A percentile compares a stretch with the other conserved stretches of the same genome.
These are phyloP conservation scores for Coemansia interrupta DNA, from an alignment of 192 early-diverging fungal species.

Conservation along the genomic window DNA sequence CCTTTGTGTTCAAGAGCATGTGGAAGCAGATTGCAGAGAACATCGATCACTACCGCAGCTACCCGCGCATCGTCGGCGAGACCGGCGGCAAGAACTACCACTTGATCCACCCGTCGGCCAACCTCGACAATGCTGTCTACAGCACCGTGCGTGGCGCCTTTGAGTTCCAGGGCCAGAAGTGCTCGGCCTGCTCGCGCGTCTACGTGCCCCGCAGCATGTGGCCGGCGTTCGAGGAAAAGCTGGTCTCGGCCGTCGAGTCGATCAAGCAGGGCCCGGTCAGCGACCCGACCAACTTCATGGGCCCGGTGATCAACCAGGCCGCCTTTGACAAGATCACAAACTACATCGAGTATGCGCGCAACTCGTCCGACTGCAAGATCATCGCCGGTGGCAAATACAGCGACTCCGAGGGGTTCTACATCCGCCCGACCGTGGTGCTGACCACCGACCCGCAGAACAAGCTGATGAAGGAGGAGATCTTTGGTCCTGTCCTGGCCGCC, in stretches of 20 bases:
- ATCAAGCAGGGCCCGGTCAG: conserved; percentile 84
- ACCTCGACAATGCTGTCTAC: conserved; percentile 72
- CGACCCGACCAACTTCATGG: conserved; percentile 81
- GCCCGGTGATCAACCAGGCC: conserved; percentile 89
- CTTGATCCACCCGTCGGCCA: conserved; percentile 74
- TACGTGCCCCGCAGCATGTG: conserved; percentile 86
- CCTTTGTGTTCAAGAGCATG: conserved; percentile 86
- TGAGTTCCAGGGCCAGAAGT: conserved; percentile 99
- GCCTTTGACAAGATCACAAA: conserved; percentile 91
- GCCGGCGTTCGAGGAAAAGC: conserved; percentile 64
- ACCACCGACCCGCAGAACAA: conserved; percentile 78
- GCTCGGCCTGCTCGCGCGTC: conserved; percentile 88
- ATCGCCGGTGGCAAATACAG: conserved; percentile 88
- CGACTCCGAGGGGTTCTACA: conserved; percentile 82
- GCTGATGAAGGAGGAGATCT: conserved; percentile 94
- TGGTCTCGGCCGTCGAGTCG: conserved; percentile 65
- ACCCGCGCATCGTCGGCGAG: conserved; percentile 97
- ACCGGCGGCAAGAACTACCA: conserved; percentile 99
- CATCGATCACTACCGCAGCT: conserved; percentile 85
- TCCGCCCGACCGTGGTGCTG: conserved; percentile 87
- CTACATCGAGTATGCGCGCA: conserved; percentile 81
- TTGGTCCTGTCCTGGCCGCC: conserved; percentile 92
- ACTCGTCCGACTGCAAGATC: conserved; percentile 70
- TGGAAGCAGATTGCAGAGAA: conserved; percentile 91
- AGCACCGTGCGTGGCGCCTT: conserved; percentile 91